These are phyloP conservation scores for Magnusiomyces sp. DNA, from an alignment of 1,139 yeast genomes.

Conservation along the genomic window DNA sequence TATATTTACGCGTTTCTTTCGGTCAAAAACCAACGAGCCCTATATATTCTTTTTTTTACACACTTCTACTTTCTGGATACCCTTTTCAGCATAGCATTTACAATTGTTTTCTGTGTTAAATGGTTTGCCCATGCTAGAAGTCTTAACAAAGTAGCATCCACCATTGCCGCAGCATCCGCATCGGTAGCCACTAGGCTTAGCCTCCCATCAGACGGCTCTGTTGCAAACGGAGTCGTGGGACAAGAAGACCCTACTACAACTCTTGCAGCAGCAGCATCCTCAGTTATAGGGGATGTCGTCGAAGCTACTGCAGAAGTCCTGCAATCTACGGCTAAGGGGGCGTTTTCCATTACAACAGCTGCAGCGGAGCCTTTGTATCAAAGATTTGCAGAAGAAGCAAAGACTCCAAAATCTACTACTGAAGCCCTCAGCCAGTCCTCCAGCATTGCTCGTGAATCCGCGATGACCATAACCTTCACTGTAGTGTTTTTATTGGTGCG, in stretches of 20 bases:
- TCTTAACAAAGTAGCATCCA: slow-evolving; percentile 10
- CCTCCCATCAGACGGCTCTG: slow-evolving; percentile 7
- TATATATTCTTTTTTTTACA: slow-evolving; percentile 52
- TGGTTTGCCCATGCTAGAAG: slow-evolving; percentile 48
- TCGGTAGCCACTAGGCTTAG: slow-evolving; percentile 4
- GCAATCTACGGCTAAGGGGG: slow-evolving; percentile 12
- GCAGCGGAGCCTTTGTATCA: background rate
- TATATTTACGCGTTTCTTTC: slow-evolving; percentile 54
- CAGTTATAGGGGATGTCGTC: slow-evolving; percentile 18
- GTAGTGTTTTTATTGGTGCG: slow-evolving; percentile 46
- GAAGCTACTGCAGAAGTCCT: slow-evolving; percentile 8
- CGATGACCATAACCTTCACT: slow-evolving; percentile 53
- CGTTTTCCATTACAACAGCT: slow-evolving; percentile 3
- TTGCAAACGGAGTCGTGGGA: slow-evolving; percentile 4
- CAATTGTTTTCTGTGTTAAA: slow-evolving; percentile 60
- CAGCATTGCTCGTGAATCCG: slow-evolving; percentile 60
- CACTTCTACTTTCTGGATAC: slow-evolving; percentile 62
- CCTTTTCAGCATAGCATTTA: slow-evolving; percentile 54
- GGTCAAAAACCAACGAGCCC: slow-evolving; percentile 41
- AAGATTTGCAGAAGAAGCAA: slow-evolving; percentile 11
- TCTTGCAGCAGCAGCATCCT: slow-evolving; percentile 4
- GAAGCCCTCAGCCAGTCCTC: slow-evolving; percentile 45
- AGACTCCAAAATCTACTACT: slow-evolving; percentile 16
- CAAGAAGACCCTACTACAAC: background rate
- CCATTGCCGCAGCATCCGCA: slow-evolving; percentile 7